A percentile compares a stretch with the other conserved stretches of the same genome.
Evolutionary conservation across 2,329 filamentous ascomycete species (phyloP).

Genomic region (Westerdykella aurantiaca): DNA sequence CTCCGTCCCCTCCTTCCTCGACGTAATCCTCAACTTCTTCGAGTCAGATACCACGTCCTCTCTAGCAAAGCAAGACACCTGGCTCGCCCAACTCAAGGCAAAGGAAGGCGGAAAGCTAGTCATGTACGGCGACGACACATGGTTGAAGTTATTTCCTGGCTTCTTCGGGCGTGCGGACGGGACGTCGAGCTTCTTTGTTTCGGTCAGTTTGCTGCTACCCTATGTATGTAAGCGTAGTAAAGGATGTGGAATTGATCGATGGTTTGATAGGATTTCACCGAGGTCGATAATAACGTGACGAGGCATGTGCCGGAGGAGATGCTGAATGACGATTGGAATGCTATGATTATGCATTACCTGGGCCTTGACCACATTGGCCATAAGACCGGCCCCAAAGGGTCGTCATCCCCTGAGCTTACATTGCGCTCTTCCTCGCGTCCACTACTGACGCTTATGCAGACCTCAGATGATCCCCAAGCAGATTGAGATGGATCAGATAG

Average conservation of each 20-base stretch:
- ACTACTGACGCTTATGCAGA: slow-evolving; percentile 42
- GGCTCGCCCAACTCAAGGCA: slow-evolving; percentile 86
- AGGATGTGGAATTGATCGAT: slow-evolving; percentile 13
- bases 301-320: slow-evolving; percentile 78
- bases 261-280: slow-evolving; percentile 73
- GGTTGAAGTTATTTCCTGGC: slow-evolving; percentile 90
- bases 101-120: slow-evolving; percentile 62
- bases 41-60: slow-evolving; percentile 89
- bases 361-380: slow-evolving; percentile 97
- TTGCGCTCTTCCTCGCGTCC: not conserved
- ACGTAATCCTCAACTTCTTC: slow-evolving; percentile 93
- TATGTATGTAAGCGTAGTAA: slow-evolving; percentile 31
- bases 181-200: slow-evolving; percentile 96
- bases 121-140: slow-evolving; percentile 97
- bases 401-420: slow-evolving; percentile 8
- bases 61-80: slow-evolving; percentile 84
- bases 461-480: slow-evolving; percentile 92
- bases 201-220: slow-evolving; percentile 54
- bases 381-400: slow-evolving; percentile 84
- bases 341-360: slow-evolving; percentile 90
- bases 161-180: slow-evolving; percentile 85
- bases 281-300: slow-evolving; percentile 97
- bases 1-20: slow-evolving; percentile 95
- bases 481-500: slow-evolving; percentile 82
- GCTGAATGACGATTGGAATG: slow-evolving; percentile 74